Evolutionary conservation across 148 eudicot genomes (phyloP), one percentile per base, ranked within the genome.

Genomic region (Rhododendron ovatum): DNA sequence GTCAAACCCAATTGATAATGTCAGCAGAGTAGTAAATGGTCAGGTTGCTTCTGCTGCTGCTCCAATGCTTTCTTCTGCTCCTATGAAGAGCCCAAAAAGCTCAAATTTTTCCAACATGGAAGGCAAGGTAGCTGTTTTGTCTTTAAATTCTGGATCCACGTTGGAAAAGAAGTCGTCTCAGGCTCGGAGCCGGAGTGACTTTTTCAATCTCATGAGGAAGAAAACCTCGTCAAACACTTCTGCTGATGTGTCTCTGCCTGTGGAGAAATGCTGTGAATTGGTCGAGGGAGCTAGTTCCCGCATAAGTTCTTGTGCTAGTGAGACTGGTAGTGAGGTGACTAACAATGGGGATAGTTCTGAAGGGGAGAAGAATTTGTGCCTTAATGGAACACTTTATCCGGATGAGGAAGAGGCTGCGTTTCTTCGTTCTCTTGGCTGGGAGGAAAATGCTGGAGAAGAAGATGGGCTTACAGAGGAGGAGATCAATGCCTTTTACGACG

Each of bases 381-480:
- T 87, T 30, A 79, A 89, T 80, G 92, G 90, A 83, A 84, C 88
- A 45, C 74, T 91, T 82, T 85, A 88, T 87, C 90, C 93, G 0
- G 88, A 89, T 75, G 98, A 93, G 89, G 97, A 95, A 87, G 99
- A 95, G 91, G 92, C 88, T 85, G 91, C 91, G 14, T 95, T 96
- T 86, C 93, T 96, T 81, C 96, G 93, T 83, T 92, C 95, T 85
- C 94, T 95, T 89, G 99, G 99, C 81, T 96, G 99, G 99, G 94
- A 93, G 80, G 96, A 94, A 86, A 91, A 91, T 87, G 91, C 86
- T 84, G 96, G 90, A 82, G 99, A 95, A 83, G 97, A 95, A 67
- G 98, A 92, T 86, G 97, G 93, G 35, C 94, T 96, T 73, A 95
- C 99, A 17, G 94, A 96, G 90, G 99, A 96, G 91, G 99, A 96